These are phyloP conservation scores for Marchantia polymorpha DNA, from an alignment of 225 moss, liverwort and hornwort species.

Conservation along the genomic window DNA sequence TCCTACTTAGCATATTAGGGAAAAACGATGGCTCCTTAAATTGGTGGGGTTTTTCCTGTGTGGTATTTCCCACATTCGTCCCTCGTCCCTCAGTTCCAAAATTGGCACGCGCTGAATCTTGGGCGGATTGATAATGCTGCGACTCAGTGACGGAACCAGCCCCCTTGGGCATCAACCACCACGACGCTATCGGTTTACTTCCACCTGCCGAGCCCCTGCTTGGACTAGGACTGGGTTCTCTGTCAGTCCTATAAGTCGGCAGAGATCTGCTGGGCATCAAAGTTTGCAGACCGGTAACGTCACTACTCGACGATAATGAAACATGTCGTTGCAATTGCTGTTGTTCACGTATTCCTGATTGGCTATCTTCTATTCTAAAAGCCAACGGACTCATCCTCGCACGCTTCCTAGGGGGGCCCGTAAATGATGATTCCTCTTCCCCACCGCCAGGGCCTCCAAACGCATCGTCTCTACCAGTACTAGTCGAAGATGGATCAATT, in stretches of 20 bases:
- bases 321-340: slow-evolving; percentile 25
- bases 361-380: slow-evolving; percentile 41
- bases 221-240: slow-evolving; percentile 36
- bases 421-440: slow-evolving; percentile 32
- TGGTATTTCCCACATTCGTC: slow-evolving; percentile 31
- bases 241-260: slow-evolving; percentile 33
- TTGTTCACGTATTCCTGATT: slow-evolving; percentile 33
- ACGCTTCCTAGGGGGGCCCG: slow-evolving; percentile 49
- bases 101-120: slow-evolving; percentile 32
- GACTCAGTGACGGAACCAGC: slow-evolving; percentile 15
- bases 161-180: slow-evolving; percentile 42
- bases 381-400: slow-evolving; percentile 36
- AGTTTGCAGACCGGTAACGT: slow-evolving; percentile 30
- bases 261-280: slow-evolving; percentile 41
- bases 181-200: slow-evolving; percentile 28
- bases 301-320: slow-evolving; percentile 32
- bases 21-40: slow-evolving; percentile 47
- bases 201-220: slow-evolving; percentile 30
- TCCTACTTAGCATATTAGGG: slow-evolving; percentile 49
- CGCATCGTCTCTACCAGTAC: slow-evolving; percentile 25
- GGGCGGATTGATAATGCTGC: slow-evolving; percentile 23
- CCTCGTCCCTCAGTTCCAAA: slow-evolving; percentile 34
- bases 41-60: slow-evolving; percentile 37
- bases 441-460: slow-evolving; percentile 26
- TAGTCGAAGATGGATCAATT: slow-evolving; percentile 29